Percentiles rank a stretch among this genome's conserved stretches.
Conservation (phyloP, 306 rosid species). For the Acacia melanoxylon region DNA sequence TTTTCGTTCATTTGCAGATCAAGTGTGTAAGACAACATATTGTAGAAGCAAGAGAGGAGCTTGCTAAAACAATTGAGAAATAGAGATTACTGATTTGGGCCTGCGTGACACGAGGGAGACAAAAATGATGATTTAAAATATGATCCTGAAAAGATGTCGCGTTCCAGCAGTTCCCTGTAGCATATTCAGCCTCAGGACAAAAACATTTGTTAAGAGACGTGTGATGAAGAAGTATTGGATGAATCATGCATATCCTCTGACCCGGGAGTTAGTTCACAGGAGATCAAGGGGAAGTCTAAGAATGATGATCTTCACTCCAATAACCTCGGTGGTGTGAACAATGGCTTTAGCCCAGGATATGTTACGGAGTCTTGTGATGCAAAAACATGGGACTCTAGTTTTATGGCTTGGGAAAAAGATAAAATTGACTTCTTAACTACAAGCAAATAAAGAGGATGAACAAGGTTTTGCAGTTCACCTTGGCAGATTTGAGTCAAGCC, state of each 20-base stretch:
- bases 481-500: conserved; percentile 91
- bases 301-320: conserved; percentile 53
- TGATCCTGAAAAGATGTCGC: conserved; percentile 19
- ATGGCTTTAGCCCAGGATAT: conserved; percentile 51
- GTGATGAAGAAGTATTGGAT: conserved; percentile 52
- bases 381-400: conserved; percentile 71
- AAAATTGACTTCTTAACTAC: conserved; percentile 80
- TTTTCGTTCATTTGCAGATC: no score
- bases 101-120: conserved; percentile 33
- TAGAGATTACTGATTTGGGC: conserved; percentile 47
- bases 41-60: conserved; percentile 57
- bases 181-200: conserved; percentile 31
- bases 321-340: conserved; percentile 46
- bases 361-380: conserved; percentile 72
- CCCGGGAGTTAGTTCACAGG: conserved; percentile 39
- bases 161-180: conserved; percentile 31
- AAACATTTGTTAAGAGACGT: conserved; percentile 37
- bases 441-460: conserved; percentile 95
- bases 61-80: conserved; percentile 45
- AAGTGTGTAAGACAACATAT: conserved; percentile 77
- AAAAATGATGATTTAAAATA: conserved; percentile 34
- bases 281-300: conserved; percentile 38
- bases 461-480: conserved; percentile 90
- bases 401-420: conserved; percentile 46
- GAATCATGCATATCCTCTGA: conserved; percentile 60